Percentiles rank a stretch among this genome's conserved stretches.
Conservation (phyloP, 768 basidiomycete genomes). For the Termitomyces sp. region DNA sequence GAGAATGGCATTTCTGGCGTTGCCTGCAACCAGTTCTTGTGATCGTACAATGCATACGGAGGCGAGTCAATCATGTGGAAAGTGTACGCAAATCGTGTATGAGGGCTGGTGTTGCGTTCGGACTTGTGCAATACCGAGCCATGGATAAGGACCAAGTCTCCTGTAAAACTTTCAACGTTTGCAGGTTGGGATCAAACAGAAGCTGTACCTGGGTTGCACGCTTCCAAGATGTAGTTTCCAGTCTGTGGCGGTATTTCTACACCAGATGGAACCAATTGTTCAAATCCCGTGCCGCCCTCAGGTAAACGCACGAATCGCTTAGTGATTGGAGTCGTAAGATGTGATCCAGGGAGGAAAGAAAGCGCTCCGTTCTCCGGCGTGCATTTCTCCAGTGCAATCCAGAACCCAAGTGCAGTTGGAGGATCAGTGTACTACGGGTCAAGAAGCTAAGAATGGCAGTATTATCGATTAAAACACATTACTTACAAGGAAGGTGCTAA, state of each 20-base stretch:
- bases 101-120: slow-evolving; percentile 74
- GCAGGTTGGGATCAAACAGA: background rate
- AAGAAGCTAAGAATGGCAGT: background rate
- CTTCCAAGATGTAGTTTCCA: slow-evolving; percentile 60
- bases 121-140: slow-evolving; percentile 92
- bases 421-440: slow-evolving; percentile 81
- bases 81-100: slow-evolving; percentile 90
- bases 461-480: background rate
- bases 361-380: slow-evolving; percentile 80
- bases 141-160: slow-evolving; percentile 92
- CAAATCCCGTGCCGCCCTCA: slow-evolving; percentile 82
- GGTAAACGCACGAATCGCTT: slow-evolving; percentile 84
- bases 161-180: slow-evolving; percentile 27
- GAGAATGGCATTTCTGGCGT: slow-evolving; percentile 81
- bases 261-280: slow-evolving; percentile 44
- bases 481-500: slow-evolving; percentile 71
- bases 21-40: slow-evolving; percentile 95
- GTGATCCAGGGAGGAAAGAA: slow-evolving; percentile 89
- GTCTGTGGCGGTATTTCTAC: slow-evolving; percentile 24
- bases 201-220: slow-evolving; percentile 67
- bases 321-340: slow-evolving; percentile 65
- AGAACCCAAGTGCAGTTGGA: slow-evolving; percentile 89
- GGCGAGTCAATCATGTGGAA: slow-evolving; percentile 91
- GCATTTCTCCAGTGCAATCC: slow-evolving; percentile 93
- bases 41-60: slow-evolving; percentile 71